Base-by-base conservation (phyloP, 495 filamentous ascomycete species). In the Hypoxylon trugodes region DNA sequence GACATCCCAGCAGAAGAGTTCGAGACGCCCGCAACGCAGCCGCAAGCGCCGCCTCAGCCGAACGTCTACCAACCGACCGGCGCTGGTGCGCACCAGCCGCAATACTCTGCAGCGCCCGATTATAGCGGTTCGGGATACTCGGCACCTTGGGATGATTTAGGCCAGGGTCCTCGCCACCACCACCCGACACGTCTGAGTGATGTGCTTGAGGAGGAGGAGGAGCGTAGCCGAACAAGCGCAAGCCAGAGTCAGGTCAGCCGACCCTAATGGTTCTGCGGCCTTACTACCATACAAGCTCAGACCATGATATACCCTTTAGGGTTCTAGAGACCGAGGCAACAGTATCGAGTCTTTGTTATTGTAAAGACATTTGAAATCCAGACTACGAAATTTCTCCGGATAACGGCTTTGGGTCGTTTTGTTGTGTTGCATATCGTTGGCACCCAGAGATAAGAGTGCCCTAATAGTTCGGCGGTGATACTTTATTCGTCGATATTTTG, bases 121-220 rank as follows among this genome's bases (percentile, higher is more conserved):
- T 85, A 85, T 63, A 71, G 73, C 10, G 83, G 82, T 18, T 73
- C 84, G 18, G 89, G 86, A 9, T 95, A 89, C 77, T 87, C 88
- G 6, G 82, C 80, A 1, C 73, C 81, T 0, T 97, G 93, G 93
- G 92, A 95, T 48, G 76, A 76, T 7, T 83, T 92, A 50, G 60
- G 55, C 5, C 84, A 91, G 54, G 60, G 46, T 9, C 86, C 90
- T n/a, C 82, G 93, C 43, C 95, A 97, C 77, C 93, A 97, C 69
- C 95, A 98, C 76, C 94, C 94, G 0, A 97, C 94, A 2, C 81
- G 95, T 49, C 77, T 98, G 54, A 97, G 95, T 71, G 95, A 98
- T 79, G 93, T 98, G 8, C 81, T 95, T 7, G 95, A 98, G 61
- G 86, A 87, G 36, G 87, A 90, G 66, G 89, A 96, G 52, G 90